Base-by-base conservation (phyloP, 2,329 filamentous ascomycete species). In the Macrophomina tecta region DNA sequence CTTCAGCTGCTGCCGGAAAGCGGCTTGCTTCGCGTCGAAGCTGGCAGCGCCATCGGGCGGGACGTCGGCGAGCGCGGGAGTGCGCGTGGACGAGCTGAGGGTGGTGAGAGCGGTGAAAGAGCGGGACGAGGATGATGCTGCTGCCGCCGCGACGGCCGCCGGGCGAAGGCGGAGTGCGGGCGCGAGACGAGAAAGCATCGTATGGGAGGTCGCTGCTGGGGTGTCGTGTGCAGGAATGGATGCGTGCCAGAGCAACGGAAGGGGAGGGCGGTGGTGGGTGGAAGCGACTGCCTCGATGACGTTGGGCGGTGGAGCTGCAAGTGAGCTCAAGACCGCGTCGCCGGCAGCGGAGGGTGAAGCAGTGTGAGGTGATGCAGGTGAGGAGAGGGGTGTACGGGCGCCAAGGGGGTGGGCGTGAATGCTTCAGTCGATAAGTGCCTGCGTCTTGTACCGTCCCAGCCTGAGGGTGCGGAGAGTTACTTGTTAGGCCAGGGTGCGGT, bases 31-130 rank as follows among this genome's bases (percentile, higher is more conserved):
- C 74, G 85, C 82, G 77, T 91, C 92, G 85, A 98, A 99, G 66
- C 86, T 84, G 64, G 89, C 84, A 70, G 91, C 89, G 69, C 88
- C 87, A 69, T 91, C 84, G 58, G 90, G 87, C 53, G 85, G 90
- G 83, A 99, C 89, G 80, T 99, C 94, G 77, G 91, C 90, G 71
- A 99, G 87, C 45, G 91, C 89, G n/a, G 95, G 95, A 51, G 73
- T 28, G 18, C 64, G 65, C 32, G 58, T 23, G 32, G 48, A 52
- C 18, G 55, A 51, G n/a, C 46, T 48, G 38, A 42, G 67, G 16
- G 55, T 55, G 40, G 67, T 40, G 56, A 67, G 65, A 55, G 65
- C 62, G 66, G 62, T 45, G 52, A 67, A 65, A 52, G 66, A 46
- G 58, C 65, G 55, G 53, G 64, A 61, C 9, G 51, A 16, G 40